Evolutionary conservation across 768 basidiomycete species (phyloP).

Genomic region (Agrocybe chaxingu): DNA sequence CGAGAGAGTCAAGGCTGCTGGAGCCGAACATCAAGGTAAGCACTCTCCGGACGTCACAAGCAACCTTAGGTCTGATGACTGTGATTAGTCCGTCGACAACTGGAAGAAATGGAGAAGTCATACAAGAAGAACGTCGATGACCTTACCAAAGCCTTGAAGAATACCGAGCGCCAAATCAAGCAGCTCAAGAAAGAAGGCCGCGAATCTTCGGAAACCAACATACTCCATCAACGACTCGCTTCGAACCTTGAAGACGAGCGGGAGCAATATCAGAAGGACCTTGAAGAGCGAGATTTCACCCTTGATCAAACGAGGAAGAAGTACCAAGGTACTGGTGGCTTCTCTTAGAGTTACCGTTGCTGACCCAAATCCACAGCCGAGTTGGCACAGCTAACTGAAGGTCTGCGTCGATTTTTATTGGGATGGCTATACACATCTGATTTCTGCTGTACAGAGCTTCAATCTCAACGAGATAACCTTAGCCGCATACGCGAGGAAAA

Average conservation of each 20-base stretch:
- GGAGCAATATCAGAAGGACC: slow-evolving; percentile 74
- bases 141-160: slow-evolving; percentile 45
- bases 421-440: not conserved
- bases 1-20: slow-evolving; percentile 59
- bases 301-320: slow-evolving; percentile 82
- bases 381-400: slow-evolving; percentile 77
- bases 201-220: slow-evolving; percentile 61
- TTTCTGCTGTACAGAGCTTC: slow-evolving; percentile 49
- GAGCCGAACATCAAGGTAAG: slow-evolving; percentile 62
- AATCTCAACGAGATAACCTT: slow-evolving; percentile 73
- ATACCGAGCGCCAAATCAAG: slow-evolving; percentile 48
- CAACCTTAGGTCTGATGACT: too few relatives aligned
- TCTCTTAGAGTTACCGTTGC: not conserved
- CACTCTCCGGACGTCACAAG: too few relatives aligned
- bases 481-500: slow-evolving; percentile 79
- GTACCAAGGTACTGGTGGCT: slow-evolving; percentile 60
- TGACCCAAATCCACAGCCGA: slow-evolving; percentile 47
- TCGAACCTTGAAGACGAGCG: slow-evolving; percentile 79
- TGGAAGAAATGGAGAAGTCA: slow-evolving; percentile 60
- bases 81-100: slow-evolving; percentile 51
- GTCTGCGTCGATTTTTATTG: slow-evolving; percentile 29
- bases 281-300: slow-evolving; percentile 75
- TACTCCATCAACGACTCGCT: slow-evolving; percentile 63
- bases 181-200: slow-evolving; percentile 70
- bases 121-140: slow-evolving; percentile 50